These are phyloP conservation scores for Epichloe bromicola DNA, from an alignment of 2,329 filamentous ascomycete species.

Conservation along the genomic window DNA sequence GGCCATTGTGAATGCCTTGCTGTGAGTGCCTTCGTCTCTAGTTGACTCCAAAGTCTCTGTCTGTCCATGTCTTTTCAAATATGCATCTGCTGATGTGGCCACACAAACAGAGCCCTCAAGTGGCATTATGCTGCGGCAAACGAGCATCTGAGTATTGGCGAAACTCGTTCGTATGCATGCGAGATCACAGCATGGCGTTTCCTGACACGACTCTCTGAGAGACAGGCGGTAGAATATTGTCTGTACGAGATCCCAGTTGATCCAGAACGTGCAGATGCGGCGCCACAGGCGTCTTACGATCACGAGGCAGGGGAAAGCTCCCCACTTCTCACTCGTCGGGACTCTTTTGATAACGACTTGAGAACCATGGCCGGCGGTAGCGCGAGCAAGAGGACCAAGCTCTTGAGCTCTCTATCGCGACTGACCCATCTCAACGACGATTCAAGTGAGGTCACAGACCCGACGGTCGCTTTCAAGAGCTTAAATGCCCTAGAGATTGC, in stretches of 20 bases:
- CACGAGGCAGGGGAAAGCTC: slow-evolving; percentile 36
- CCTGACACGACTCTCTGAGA: slow-evolving; percentile 55
- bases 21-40: slow-evolving; percentile 38
- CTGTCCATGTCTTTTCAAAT: background rate
- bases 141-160: slow-evolving; percentile 52
- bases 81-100: background rate
- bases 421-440: slow-evolving; percentile 31
- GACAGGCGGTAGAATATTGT: slow-evolving; percentile 61
- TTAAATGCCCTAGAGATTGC: slow-evolving; percentile 83
- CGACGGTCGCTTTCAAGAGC: slow-evolving; percentile 60
- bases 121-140: slow-evolving; percentile 56
- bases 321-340: slow-evolving; percentile 29
- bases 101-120: slow-evolving; percentile 47
- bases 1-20: slow-evolving; percentile 56
- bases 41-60: background rate
- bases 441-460: slow-evolving; percentile 38
- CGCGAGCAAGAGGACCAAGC: slow-evolving; percentile 31
- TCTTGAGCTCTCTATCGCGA: slow-evolving; percentile 41
- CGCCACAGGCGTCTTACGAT: slow-evolving; percentile 9
- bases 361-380: slow-evolving; percentile 21
- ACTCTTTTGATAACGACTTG: slow-evolving; percentile 12
- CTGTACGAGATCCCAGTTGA: slow-evolving; percentile 55
- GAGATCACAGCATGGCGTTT: slow-evolving; percentile 76
- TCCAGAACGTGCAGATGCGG: slow-evolving; percentile 11
- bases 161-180: slow-evolving; percentile 59